Evolutionary conservation across 768 basidiomycete species (phyloP), one percentile per base, ranked within the genome.

Genomic region (Pisolithus orientalis): DNA sequence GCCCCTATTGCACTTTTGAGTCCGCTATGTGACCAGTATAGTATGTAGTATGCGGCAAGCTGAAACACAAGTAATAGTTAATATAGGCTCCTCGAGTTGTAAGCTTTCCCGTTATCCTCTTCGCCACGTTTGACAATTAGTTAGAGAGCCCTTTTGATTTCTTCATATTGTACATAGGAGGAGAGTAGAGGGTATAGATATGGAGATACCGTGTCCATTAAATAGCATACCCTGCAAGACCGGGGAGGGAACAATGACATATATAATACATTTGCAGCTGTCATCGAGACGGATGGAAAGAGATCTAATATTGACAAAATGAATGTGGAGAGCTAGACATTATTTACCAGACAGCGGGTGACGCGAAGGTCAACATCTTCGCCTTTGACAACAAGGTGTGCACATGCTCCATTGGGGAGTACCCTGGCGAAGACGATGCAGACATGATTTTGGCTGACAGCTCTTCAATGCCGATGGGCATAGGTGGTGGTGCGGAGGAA

Each of bases 291-390:
- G 64, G 66, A 70, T 66, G 62, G 49, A 27, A 54, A 44, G 14
- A 13, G 28, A 24, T 65, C 63, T 65, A 60, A 53, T 29, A 34
- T 54, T 51, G 52, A 53, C 53, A 49, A 59, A 63, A 57, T 59
- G 58, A 57, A 53, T 58, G 67, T 49, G 14, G 16, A 7, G 9
- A 16, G 5, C 5, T 4, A 52, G 54, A 54, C 57, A 61, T 25
- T 34, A 44, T 62, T 73, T 75, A 86, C 84, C 84, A 86, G n/a
- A 74, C 72, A 1, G 83, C 72, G 0, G 82, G 80, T 1, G 77
- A 69, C 10, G 84, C 84, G 54, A 79, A 77, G 0, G 84, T 82
- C 42, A 83, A 86, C 75, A 83, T 83, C 63, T 82, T 80, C 6
- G 65, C 62, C 65, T 84, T 85, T 3, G 79, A 72, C 17, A 68